Evolutionary conservation across 441 rosid species (phyloP).

Genomic region (Populus trichocarpa): DNA sequence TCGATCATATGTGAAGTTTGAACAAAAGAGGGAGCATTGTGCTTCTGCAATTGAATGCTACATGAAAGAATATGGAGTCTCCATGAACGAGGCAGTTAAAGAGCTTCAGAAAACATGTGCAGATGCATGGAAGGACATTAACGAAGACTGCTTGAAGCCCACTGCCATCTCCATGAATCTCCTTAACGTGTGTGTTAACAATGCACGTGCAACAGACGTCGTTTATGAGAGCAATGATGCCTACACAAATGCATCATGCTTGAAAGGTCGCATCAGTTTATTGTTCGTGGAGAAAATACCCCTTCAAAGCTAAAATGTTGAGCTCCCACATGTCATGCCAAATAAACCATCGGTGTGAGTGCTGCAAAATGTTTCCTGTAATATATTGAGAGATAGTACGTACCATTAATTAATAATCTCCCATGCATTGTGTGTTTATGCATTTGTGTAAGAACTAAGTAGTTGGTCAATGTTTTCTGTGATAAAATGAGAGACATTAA

Average conservation of each 20-base stretch:
- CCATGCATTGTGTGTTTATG: too few relatives aligned
- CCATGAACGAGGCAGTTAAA: slow-evolving; percentile 14
- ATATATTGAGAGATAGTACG: too few relatives aligned
- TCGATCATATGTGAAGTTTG: slow-evolving; percentile 7
- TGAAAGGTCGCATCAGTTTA: slow-evolving; percentile 6
- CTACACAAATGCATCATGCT: background rate
- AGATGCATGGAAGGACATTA: slow-evolving; percentile 32
- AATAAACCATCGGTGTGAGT: too few relatives aligned
- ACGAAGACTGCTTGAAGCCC: slow-evolving; percentile 25
- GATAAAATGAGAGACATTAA: too few relatives aligned
- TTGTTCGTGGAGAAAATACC: background rate
- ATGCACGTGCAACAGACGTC: background rate
- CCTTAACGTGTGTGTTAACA: slow-evolving; percentile 6
- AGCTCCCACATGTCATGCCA: too few relatives aligned
- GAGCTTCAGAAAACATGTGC: slow-evolving; percentile 5
- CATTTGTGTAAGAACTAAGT: too few relatives aligned
- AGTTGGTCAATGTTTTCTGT: too few relatives aligned
- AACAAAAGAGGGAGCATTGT: slow-evolving; percentile 19
- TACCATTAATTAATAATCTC: too few relatives aligned
- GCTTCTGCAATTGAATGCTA: slow-evolving; percentile 23
- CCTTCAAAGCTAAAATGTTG: too few relatives aligned
- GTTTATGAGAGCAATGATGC: slow-evolving; percentile 12
- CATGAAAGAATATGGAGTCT: slow-evolving; percentile 25
- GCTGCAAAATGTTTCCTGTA: too few relatives aligned
- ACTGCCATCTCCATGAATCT: slow-evolving; percentile 6